These are phyloP conservation scores for Penicillium sp. DNA, from an alignment of 2,329 filamentous ascomycete species.

Conservation along the genomic window DNA sequence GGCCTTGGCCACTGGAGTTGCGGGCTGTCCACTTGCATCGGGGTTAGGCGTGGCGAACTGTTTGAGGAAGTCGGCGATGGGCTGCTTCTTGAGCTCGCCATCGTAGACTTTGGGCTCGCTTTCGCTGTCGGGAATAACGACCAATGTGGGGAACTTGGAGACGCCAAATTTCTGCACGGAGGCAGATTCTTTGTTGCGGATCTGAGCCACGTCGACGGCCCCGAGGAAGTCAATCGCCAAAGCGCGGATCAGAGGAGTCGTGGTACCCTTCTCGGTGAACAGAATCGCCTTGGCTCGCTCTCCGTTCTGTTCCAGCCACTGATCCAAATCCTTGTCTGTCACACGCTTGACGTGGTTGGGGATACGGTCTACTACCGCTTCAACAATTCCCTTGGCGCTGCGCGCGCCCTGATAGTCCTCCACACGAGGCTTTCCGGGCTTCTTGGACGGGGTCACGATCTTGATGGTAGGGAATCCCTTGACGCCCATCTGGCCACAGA, in stretches of 20 bases:
- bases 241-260: conserved; percentile 73
- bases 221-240: conserved; percentile 88
- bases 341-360: conserved; percentile 83
- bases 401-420: conserved; percentile 87
- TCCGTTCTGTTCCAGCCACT: conserved; percentile 63
- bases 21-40: conserved; percentile 54
- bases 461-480: conserved; percentile 95
- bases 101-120: conserved; percentile 66
- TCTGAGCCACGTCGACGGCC: conserved; percentile 70
- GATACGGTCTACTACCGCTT: conserved; percentile 78
- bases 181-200: conserved; percentile 71
- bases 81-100: conserved; percentile 78
- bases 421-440: conserved; percentile 68
- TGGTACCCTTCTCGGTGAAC: conserved; percentile 89
- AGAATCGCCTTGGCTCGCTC: conserved; percentile 77
- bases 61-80: conserved; percentile 74
- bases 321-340: conserved; percentile 69
- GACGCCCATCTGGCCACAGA: conserved; percentile 80
- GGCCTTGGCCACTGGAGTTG: conserved; percentile 30
- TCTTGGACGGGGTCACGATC: conserved; percentile 80
- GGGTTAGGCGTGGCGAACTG: conserved; percentile 74
- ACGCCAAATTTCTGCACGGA: conserved; percentile 70
- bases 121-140: conserved; percentile 68
- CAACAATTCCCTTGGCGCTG: conserved; percentile 78
- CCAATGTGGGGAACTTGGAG: conserved; percentile 68